Evolutionary conservation across 2,329 filamentous ascomycete species (phyloP).

Genomic region (Leptographium wingfieldii): DNA sequence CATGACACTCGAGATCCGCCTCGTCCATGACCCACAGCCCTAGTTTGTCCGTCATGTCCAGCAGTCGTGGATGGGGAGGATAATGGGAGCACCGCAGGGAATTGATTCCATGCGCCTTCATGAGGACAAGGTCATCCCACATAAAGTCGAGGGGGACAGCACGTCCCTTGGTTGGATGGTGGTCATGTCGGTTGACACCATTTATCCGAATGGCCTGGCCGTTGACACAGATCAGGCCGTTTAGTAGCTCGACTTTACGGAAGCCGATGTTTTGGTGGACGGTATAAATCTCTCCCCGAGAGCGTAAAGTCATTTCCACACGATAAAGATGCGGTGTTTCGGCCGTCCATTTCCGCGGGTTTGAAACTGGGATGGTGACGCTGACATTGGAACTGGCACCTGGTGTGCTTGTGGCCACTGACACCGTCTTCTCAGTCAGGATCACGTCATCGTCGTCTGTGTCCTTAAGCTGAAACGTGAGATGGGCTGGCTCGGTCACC

Average conservation of each 20-base stretch:
- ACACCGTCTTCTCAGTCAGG: neutral
- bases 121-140: slow-evolving; percentile 47
- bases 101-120: slow-evolving; percentile 63
- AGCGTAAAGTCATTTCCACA: slow-evolving; percentile 29
- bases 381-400: neutral
- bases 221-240: slow-evolving; percentile 50
- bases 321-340: slow-evolving; percentile 52
- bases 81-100: slow-evolving; percentile 58
- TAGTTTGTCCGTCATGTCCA: slow-evolving; percentile 51
- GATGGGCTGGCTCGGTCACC: slow-evolving; percentile 9
- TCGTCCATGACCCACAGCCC: slow-evolving; percentile 48
- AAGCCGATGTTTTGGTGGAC: slow-evolving; percentile 48
- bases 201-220: slow-evolving; percentile 47
- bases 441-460: slow-evolving; percentile 17
- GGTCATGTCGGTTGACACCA: slow-evolving; percentile 58
- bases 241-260: slow-evolving; percentile 47
- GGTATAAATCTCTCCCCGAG: slow-evolving; percentile 19
- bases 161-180: slow-evolving; percentile 51
- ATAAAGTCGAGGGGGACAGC: slow-evolving; percentile 51
- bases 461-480: slow-evolving; percentile 28
- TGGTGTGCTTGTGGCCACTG: neutral
- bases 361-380: slow-evolving; percentile 21
- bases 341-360: slow-evolving; percentile 56
- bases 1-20: slow-evolving; percentile 40
- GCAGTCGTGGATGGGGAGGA: slow-evolving; percentile 46